phyloP scores from a whole-genome alignment of 1,284 basidiomycete genomes.

The Apiotrichum laibachii region DNA sequence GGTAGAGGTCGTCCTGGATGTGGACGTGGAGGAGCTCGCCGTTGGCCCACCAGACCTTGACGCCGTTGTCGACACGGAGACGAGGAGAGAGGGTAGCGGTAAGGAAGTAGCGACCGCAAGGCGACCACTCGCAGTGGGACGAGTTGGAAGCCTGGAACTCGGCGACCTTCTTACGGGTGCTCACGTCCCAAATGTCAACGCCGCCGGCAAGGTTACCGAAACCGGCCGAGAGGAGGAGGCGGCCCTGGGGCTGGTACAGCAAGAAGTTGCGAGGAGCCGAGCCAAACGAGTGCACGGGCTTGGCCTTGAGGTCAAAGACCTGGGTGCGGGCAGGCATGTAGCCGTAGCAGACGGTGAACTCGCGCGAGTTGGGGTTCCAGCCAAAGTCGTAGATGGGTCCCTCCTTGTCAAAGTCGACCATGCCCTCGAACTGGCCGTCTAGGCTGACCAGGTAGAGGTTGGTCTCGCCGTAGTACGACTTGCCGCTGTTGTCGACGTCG shows the following conservation, averaged over 20 bases:
- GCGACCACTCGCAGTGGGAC: constrained; percentile 91
- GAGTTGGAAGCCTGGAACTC: constrained; percentile 86
- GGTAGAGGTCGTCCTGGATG: constrained; percentile 79
- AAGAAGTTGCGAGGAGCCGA: constrained; percentile 86
- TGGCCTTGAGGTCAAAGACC: constrained; percentile 86
- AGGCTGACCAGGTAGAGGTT: constrained; percentile 89
- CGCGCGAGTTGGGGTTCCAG: constrained; percentile 97
- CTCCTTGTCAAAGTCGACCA: constrained; percentile 90
- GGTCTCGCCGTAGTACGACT: constrained; percentile 97
- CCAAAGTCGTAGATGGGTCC: constrained; percentile 95
- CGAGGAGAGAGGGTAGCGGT: constrained; percentile 92
- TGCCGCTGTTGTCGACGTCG: constrained; percentile 95
- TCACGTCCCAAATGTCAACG: constrained; percentile 87
- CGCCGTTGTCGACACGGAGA: constrained; percentile 92
- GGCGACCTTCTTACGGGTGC: constrained; percentile 74
- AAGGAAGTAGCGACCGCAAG: constrained; percentile 86
- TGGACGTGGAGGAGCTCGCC: constrained; percentile 81
- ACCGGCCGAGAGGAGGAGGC: constrained; percentile 82
- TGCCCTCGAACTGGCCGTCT: constrained; percentile 93
- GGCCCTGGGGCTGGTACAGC: constrained; percentile 90
- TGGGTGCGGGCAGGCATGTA: constrained; percentile 95
- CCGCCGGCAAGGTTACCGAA: constrained; percentile 96
- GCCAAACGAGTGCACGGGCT: constrained; percentile 86
- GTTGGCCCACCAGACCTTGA: constrained; percentile 92
- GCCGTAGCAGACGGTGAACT: constrained; percentile 94